These are phyloP conservation scores for Ophiostoma piceae DNA, from an alignment of 2,329 filamentous ascomycete species.

Conservation along the genomic window DNA sequence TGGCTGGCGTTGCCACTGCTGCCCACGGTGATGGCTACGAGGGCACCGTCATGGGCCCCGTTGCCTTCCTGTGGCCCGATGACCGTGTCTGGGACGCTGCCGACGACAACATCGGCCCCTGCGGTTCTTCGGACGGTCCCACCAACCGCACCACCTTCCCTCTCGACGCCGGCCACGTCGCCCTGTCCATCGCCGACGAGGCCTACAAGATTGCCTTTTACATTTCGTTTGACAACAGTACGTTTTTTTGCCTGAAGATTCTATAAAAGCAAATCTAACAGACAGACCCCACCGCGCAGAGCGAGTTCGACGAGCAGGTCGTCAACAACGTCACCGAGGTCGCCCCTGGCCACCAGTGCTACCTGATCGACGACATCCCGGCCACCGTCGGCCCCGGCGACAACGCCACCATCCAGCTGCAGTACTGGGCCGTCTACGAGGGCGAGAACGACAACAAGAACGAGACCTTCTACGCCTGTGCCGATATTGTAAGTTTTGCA, in stretches of 20 bases:
- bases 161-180: slow-evolving; percentile 36
- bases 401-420: slow-evolving; percentile 37
- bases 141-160: slow-evolving; percentile 48
- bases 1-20: slow-evolving; percentile 18
- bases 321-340: slow-evolving; percentile 33
- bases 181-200: slow-evolving; percentile 27
- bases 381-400: slow-evolving; percentile 31
- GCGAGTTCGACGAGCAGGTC: slow-evolving; percentile 33
- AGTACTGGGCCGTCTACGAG: slow-evolving; percentile 35
- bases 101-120: slow-evolving; percentile 48
- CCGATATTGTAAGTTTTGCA: slow-evolving; percentile 31
- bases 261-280: background rate
- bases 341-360: slow-evolving; percentile 38
- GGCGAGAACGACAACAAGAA: slow-evolving; percentile 29
- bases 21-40: slow-evolving; percentile 31
- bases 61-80: slow-evolving; percentile 51
- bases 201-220: slow-evolving; percentile 28
- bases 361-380: slow-evolving; percentile 33
- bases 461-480: slow-evolving; percentile 38
- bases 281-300: slow-evolving; percentile 33
- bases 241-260: too few relatives aligned
- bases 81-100: slow-evolving; percentile 47
- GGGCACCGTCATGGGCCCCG: slow-evolving; percentile 46
- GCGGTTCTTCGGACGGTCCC: slow-evolving; percentile 43
- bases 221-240: slow-evolving; percentile 37